Evolutionary conservation across 139 green algal genomes (phyloP), one percentile per base, ranked within the genome.

Genomic region (Closterium sp.): DNA sequence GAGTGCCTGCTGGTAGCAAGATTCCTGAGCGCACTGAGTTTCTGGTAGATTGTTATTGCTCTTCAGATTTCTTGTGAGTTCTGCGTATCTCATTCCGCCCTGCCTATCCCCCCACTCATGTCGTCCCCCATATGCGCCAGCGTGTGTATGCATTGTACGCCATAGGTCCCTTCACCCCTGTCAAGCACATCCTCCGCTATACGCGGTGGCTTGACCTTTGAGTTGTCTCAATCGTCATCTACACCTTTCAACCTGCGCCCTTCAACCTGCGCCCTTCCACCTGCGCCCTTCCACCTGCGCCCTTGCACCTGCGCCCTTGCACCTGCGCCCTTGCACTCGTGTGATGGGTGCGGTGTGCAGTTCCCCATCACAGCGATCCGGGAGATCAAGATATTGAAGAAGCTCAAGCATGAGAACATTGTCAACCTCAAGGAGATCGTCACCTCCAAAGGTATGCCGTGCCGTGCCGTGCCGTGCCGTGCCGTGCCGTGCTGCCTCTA

Each of bases 361-460:
- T 99, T 99, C 89, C 98, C 98, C 11, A 99, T 99, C 95, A 99
- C 98, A 7, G 98, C 98, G 2, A 98, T 99, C 30, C 96, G 98
- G 0, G 98, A 99, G 94, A 99, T 99, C 92, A 99, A 99, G 91
- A 98, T 99, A 70, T 95, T 99, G 79, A 98, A 97, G 50, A 95
- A 93, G 22, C 92, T 98, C 22, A 94, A 97, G 70, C 95, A 99
- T 86, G 96, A 97, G 13, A 99, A 99, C 93, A 95, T 99, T n/a
- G 97, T 99, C 32, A 97, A 97, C 84, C 95, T 99, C 89, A 97
- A 97, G 31, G 98, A 99, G 91, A 99, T 99, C 31, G 97, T 99
- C 28, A 96, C 95, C n/a, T 98, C 96, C 5, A 95, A 96, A 94
- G 94, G 93, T 95, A 62, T 79, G 38, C 38, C 10, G 38, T 45